A percentile compares a stretch with the other conserved stretches of the same genome.
phyloP scores from a whole-genome alignment of 2,329 filamentous ascomycete genomes.

The Diaporthe aspalathi region DNA sequence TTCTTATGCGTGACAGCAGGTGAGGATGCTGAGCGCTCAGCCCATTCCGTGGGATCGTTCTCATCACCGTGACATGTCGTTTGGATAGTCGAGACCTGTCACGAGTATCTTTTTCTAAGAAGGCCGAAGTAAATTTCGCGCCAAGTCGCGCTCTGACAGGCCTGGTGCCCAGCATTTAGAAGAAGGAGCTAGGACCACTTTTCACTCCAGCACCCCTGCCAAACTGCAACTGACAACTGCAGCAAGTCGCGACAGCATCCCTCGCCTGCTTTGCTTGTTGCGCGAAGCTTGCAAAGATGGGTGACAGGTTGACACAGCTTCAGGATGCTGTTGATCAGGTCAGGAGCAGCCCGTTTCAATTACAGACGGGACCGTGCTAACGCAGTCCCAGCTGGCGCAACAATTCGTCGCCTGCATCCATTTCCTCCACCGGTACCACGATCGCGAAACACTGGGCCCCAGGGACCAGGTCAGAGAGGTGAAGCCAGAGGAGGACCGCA shows the following conservation, averaged over 20 bases:
- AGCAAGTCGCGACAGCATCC: neutral
- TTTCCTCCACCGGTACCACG: constrained; percentile 76
- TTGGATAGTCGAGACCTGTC: neutral
- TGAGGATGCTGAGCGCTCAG: constrained; percentile 31
- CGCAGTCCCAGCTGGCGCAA: constrained; percentile 66
- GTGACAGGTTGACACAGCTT: constrained; percentile 82
- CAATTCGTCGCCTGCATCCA: constrained; percentile 76
- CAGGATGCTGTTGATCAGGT: constrained; percentile 89
- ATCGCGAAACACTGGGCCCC: constrained; percentile 68
- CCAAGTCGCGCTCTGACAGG: neutral
- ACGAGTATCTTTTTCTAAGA: neutral
- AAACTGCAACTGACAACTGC: neutral
- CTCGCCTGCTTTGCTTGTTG: neutral
- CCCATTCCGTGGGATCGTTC: constrained; percentile 30
- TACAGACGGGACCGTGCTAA: constrained; percentile 4
- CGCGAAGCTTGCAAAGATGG: constrained; percentile 60
- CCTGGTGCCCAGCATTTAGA: constrained; percentile 11
- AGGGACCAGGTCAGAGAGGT: constrained; percentile 70
- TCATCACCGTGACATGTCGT: constrained; percentile 37
- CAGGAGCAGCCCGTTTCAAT: constrained; percentile 42
- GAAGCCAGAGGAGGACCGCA: constrained; percentile 64
- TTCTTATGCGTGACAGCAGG: neutral
- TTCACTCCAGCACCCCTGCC: constrained; percentile 15
- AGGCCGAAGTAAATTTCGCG: neutral
- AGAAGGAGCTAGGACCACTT: constrained; percentile 29